A percentile compares a stretch with the other conserved stretches of the same genome.
Conservation (phyloP, 305 asterid species). For the Fraxinus velutina region DNA sequence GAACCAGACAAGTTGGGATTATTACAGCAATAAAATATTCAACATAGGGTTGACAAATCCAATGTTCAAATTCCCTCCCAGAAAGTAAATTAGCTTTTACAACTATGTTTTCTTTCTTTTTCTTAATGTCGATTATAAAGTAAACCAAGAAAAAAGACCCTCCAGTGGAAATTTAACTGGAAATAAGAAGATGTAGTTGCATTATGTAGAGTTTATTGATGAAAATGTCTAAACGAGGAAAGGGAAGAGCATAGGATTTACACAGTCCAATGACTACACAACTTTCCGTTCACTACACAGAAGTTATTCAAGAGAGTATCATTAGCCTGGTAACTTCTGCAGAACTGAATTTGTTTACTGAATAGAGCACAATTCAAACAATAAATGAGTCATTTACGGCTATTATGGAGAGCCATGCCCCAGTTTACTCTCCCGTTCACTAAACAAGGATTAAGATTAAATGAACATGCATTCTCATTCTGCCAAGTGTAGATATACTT, state of each 20-base stretch:
- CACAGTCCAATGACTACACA: background rate
- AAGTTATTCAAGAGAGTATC: background rate
- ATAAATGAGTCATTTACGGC: background rate
- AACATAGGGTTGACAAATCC: background rate
- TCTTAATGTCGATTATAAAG: background rate
- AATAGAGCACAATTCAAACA: background rate
- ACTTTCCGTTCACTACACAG: background rate
- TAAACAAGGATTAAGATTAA: background rate
- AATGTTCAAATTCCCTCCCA: background rate
- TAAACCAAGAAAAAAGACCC: background rate
- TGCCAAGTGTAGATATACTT: background rate
- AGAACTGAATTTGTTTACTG: background rate
- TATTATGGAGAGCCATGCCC: background rate
- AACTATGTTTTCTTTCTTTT: background rate
- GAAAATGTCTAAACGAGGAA: background rate
- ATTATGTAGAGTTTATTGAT: background rate
- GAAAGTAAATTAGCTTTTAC: background rate
- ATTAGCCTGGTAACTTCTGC: background rate
- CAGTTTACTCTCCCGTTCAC: background rate
- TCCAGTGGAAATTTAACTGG: background rate
- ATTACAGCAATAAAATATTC: background rate
- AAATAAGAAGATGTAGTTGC: background rate
- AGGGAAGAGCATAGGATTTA: background rate
- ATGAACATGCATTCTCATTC: background rate
- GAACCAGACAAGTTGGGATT: background rate